Evolutionary conservation across 495 filamentous ascomycete genomes (phyloP), one percentile per base, ranked within the genome.

Genomic region (Glonium stellatum): DNA sequence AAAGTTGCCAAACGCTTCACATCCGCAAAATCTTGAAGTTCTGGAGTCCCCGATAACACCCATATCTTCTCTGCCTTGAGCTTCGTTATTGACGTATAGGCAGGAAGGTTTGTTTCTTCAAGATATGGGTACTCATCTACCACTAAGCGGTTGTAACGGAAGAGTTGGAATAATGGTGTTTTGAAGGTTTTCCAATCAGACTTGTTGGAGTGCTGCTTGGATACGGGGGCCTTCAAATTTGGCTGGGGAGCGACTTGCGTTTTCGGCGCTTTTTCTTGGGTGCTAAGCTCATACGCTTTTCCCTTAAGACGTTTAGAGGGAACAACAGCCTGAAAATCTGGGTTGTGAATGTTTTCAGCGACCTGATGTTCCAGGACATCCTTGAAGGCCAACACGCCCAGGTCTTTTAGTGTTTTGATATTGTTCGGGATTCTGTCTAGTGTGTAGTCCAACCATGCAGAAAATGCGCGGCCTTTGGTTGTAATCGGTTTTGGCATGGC

Each of bases 71-170:
- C 72, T 25, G 81, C 77, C 5, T 76, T 59, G 0, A 83, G 55
- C 0, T 66, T 62, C 1, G 69, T 57, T 4, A 82, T 55, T 5
- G 71, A 57, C 0, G 63, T 52, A 25, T 70, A 68, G 39, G 55
- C 53, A 1, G 50, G 1, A 39, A 37, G 41, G 23, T 57, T 70
- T 65, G 5, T 73, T 62, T 21, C 72, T 63, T 13, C 77, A 71
- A 37, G 68, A 63, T 87, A 86, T 1, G 83, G 82, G 68, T 81
- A 89, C 55, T 90, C 87, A 65, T 90, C 87, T 47, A 87, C 77
- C 4, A 90, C 76, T 13, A 88, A 62, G 0, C 87, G 80, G 54
- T 80, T 76, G 63, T 81, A 90, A 11, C 70, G 72, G 70, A 84
- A 88, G 55, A 77, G 77, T 55, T 88, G 84, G 1, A 89, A 62